Conservation (phyloP, 768 basidiomycete genomes). For the Auricularia auricula-judae region DNA sequence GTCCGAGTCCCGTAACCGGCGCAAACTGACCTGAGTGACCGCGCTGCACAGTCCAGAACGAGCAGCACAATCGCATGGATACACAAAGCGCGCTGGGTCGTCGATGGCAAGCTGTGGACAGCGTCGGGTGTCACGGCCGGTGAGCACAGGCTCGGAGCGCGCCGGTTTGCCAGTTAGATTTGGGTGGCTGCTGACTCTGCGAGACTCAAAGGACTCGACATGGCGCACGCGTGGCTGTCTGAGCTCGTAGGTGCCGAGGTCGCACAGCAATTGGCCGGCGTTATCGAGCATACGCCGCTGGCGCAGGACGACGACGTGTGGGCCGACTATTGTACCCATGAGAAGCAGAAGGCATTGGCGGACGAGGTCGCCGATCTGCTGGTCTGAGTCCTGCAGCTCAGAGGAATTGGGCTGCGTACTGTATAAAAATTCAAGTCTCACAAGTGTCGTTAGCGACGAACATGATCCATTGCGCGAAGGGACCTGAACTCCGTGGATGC, state of each 20-base stretch:
- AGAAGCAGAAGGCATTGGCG: too few relatives aligned
- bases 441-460: too few relatives aligned
- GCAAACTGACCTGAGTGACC: not conserved
- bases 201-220: slow-evolving; percentile 18
- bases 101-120: slow-evolving; percentile 39
- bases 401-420: too few relatives aligned
- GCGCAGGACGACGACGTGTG: slow-evolving; percentile 16
- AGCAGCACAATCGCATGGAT: slow-evolving; percentile 30
- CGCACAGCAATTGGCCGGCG: slow-evolving; percentile 5
- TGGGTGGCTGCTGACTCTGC: too few relatives aligned
- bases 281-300: slow-evolving; percentile 9
- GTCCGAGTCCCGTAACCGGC: not conserved
- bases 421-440: too few relatives aligned
- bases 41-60: not conserved
- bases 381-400: too few relatives aligned
- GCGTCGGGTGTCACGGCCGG: slow-evolving; percentile 38
- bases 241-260: slow-evolving; percentile 17
- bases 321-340: slow-evolving; percentile 6
- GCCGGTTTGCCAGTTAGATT: too few relatives aligned
- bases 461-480: too few relatives aligned
- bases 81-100: slow-evolving; percentile 34
- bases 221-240: slow-evolving; percentile 22
- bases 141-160: slow-evolving; percentile 23
- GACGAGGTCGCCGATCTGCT: too few relatives aligned
- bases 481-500: too few relatives aligned